Evolutionary conservation across 495 filamentous ascomycete species (phyloP).

Genomic region (Clohesyomyces aquaticus): DNA sequence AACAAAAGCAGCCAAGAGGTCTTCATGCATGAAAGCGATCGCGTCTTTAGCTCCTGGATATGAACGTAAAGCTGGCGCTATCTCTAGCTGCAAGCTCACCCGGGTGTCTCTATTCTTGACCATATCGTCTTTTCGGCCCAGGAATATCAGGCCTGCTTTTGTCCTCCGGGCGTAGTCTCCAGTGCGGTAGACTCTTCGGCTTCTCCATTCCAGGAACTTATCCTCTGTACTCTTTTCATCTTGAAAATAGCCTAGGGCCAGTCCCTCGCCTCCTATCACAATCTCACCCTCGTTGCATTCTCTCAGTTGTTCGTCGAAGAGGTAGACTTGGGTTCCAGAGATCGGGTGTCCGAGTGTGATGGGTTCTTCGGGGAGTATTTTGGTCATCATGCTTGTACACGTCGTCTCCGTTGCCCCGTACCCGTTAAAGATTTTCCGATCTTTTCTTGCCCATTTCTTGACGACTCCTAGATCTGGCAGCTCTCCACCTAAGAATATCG

Average conservation of each 20-base stretch:
- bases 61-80: conserved; percentile 10
- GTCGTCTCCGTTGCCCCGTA: conserved; percentile 50
- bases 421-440: conserved; percentile 37
- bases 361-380: neutral
- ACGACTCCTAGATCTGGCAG: conserved; percentile 25
- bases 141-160: conserved; percentile 24
- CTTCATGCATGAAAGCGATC: conserved; percentile 15
- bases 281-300: conserved; percentile 27
- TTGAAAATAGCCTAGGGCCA: conserved; percentile 26
- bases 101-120: conserved; percentile 35
- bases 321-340: neutral
- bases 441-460: conserved; percentile 31
- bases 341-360: neutral
- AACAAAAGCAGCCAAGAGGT: conserved; percentile 13
- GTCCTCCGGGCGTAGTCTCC: conserved; percentile 31
- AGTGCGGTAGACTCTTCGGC: conserved; percentile 28
- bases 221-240: conserved; percentile 42
- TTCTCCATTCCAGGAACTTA: conserved; percentile 49
- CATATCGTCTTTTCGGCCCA: conserved; percentile 36
- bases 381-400: conserved; percentile 22
- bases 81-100: conserved; percentile 21
- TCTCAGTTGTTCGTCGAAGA: conserved; percentile 8
- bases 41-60: conserved; percentile 8
- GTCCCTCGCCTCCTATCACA: conserved; percentile 6
- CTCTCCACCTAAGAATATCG: conserved; percentile 43